Evolutionary conservation across 805 yeast genomes (phyloP).

Genomic region (Metschnikowia similis): DNA sequence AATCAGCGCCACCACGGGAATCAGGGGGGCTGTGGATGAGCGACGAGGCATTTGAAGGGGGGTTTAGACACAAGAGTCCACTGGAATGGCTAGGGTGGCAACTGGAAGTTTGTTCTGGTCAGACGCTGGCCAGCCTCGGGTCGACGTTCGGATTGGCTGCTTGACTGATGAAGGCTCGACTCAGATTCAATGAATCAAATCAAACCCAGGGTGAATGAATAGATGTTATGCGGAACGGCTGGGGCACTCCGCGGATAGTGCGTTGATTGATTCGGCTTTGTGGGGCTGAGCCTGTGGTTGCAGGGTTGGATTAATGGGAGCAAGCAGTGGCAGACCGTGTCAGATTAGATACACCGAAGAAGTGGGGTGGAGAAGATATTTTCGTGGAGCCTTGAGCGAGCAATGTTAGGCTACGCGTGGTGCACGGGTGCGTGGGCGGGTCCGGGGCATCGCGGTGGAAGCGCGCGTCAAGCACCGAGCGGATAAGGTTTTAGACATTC

Average conservation of each 20-base stretch:
- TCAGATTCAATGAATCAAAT: no score
- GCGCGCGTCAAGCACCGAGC: no score
- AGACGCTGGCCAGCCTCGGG: background rate
- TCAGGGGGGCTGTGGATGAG: slow-evolving; percentile 36
- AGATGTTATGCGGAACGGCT: no score
- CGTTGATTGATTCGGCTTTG: background rate
- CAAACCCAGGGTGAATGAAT: no score
- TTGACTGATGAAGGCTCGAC: no score
- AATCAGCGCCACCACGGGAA: slow-evolving; percentile 59
- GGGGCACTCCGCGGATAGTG: no score
- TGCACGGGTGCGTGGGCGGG: background rate
- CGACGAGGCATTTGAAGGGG: slow-evolving; percentile 36
- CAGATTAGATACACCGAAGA: background rate
- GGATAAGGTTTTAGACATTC: no score
- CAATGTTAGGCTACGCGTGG: background rate
- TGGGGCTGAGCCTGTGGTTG: no score
- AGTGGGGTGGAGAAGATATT: background rate
- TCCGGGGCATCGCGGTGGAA: background rate
- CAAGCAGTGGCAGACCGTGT: background rate
- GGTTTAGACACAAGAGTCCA: no score
- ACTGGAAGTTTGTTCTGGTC: no score
- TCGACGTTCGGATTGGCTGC: background rate
- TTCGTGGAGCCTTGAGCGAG: background rate
- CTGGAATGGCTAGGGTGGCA: no score
- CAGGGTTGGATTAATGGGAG: no score